Conservation (phyloP, 352 stramenopile genomes). For the Globisporangium irregulare region DNA sequence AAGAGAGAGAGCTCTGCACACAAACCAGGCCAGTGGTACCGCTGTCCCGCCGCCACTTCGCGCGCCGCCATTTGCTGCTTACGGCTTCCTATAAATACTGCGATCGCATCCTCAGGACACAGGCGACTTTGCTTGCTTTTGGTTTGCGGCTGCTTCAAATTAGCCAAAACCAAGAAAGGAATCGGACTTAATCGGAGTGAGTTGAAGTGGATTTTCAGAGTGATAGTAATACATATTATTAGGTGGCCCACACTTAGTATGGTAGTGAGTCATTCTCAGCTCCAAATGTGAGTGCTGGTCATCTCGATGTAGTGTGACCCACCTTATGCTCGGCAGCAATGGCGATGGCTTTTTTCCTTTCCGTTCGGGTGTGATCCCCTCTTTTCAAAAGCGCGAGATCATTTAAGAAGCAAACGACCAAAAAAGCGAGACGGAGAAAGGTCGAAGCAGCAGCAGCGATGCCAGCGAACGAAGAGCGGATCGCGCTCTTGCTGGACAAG, state of each 20-base stretch:
- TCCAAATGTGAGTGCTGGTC: not conserved
- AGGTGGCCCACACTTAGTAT: not conserved
- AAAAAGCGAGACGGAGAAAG: not conserved
- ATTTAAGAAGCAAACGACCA: constrained; percentile 9
- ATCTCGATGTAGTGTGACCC: not conserved
- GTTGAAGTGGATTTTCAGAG: constrained; percentile 7
- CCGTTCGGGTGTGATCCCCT: not conserved
- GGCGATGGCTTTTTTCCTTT: not conserved
- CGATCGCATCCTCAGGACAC: not conserved
- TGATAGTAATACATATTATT: not conserved
- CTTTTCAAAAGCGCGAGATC: not conserved
- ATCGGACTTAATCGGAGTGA: not conserved
- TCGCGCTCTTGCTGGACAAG: constrained; percentile 81
- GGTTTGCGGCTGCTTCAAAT: not conserved
- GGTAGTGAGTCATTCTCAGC: not conserved
- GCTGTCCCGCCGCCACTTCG: not conserved
- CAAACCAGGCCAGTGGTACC: not conserved
- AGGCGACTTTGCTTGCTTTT: not conserved
- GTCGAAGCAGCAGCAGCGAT: constrained; percentile 23
- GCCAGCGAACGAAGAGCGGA: constrained; percentile 72
- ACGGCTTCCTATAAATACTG: constrained; percentile 3
- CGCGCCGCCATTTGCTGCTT: not conserved
- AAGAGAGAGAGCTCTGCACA: not conserved
- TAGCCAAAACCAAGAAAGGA: not conserved
- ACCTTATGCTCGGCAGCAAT: not conserved